These are phyloP conservation scores for Fusarium austroafricanum DNA, from an alignment of 2,329 filamentous ascomycete species.

Conservation along the genomic window DNA sequence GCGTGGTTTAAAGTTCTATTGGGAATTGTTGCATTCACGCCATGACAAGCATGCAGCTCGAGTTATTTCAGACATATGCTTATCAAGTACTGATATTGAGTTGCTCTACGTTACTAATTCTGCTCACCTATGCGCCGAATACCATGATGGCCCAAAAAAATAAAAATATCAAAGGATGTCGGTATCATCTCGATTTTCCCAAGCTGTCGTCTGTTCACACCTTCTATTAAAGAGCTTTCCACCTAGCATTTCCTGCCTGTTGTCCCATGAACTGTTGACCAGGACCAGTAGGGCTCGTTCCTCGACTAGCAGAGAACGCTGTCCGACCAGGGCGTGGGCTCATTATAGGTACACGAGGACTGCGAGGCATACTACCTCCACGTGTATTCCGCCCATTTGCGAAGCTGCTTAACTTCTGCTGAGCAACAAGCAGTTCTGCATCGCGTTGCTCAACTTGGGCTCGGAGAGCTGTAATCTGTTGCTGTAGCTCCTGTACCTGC, in stretches of 20 bases:
- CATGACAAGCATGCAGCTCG: neutral
- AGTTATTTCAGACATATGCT: neutral
- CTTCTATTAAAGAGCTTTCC: constrained; percentile 58
- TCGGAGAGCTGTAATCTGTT: constrained; percentile 57
- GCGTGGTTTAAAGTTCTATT: neutral
- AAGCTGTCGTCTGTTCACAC: constrained; percentile 1
- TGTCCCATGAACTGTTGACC: constrained; percentile 56
- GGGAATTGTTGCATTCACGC: neutral
- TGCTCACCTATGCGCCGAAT: constrained; percentile 9
- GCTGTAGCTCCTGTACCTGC: constrained; percentile 51
- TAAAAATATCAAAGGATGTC: constrained; percentile 19
- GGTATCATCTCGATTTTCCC: constrained; percentile 4
- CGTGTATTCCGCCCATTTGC: constrained; percentile 67
- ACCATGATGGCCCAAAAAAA: neutral
- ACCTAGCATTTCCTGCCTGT: constrained; percentile 55
- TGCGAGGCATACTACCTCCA: constrained; percentile 67
- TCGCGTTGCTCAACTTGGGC: constrained; percentile 63
- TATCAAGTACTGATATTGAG: neutral
- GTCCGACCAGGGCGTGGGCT: constrained; percentile 57
- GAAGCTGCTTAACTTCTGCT: constrained; percentile 61
- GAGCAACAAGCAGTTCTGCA: constrained; percentile 58
- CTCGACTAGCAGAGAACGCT: constrained; percentile 58
- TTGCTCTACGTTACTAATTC: constrained; percentile 3
- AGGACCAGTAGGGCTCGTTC: constrained; percentile 60
- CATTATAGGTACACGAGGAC: constrained; percentile 65